A percentile compares a stretch with the other conserved stretches of the same genome.
Evolutionary conservation across 2,329 filamentous ascomycete genomes (phyloP).

Genomic region (Aspergillus transmontanensis): DNA sequence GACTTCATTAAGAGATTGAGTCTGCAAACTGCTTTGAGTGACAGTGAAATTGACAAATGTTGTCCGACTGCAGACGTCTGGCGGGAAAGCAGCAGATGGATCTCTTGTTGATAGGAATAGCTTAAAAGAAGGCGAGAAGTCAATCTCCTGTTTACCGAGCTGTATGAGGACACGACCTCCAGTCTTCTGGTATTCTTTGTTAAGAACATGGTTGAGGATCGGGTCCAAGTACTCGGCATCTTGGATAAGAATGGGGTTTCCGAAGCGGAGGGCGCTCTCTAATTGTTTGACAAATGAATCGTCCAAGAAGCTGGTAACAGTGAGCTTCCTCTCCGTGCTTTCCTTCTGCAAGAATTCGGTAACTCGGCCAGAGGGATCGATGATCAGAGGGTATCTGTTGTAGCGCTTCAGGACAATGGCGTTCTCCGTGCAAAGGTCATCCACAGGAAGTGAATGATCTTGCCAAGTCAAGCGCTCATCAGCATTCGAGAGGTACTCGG

Average conservation of each 20-base stretch:
- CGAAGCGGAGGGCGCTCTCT: slow-evolving; percentile 94
- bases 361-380: slow-evolving; percentile 92
- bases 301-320: slow-evolving; percentile 96
- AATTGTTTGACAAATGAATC: slow-evolving; percentile 98
- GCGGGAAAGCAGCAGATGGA: slow-evolving; percentile 91
- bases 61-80: slow-evolving; percentile 95
- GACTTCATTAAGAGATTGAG: slow-evolving; percentile 95
- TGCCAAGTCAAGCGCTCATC: slow-evolving; percentile 96
- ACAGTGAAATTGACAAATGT: slow-evolving; percentile 99
- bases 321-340: slow-evolving; percentile 88
- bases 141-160: slow-evolving; percentile 97
- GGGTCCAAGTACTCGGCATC: slow-evolving; percentile 97
- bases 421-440: slow-evolving; percentile 98
- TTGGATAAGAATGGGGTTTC: slow-evolving; percentile 97
- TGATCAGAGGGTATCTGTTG: slow-evolving; percentile 97
- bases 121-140: slow-evolving; percentile 96
- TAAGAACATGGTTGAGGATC: slow-evolving; percentile 96
- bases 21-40: slow-evolving; percentile 97
- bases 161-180: slow-evolving; percentile 97
- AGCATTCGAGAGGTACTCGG: slow-evolving; percentile 93
- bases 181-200: slow-evolving; percentile 99
- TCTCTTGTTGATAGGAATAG: slow-evolving; percentile 94
- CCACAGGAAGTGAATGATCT: slow-evolving; percentile 87
- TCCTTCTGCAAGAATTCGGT: slow-evolving; percentile 95
- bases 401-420: slow-evolving; percentile 96